phyloP scores from a whole-genome alignment of 257 asterid genomes.

The Capsicum rhomboideum region DNA sequence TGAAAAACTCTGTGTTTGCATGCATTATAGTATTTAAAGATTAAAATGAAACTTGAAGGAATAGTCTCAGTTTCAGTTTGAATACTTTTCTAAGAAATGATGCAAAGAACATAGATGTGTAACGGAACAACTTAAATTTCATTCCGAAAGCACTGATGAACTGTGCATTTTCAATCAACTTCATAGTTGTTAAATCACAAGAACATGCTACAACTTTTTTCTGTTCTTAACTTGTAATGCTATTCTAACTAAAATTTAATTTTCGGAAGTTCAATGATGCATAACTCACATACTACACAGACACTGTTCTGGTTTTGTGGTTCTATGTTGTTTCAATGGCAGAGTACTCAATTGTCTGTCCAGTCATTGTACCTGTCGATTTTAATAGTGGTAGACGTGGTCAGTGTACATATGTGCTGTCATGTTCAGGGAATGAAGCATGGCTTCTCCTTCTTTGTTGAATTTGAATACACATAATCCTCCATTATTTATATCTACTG shows the following conservation, averaged over 20 bases:
- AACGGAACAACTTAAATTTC: not conserved
- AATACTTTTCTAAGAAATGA: not conserved
- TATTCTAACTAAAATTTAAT: not conserved
- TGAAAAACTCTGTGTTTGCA: too few species aligned
- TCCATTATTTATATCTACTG: slow-evolving; percentile 63
- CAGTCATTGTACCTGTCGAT: not conserved
- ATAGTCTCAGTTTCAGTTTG: not conserved
- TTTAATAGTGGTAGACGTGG: slow-evolving; percentile 48
- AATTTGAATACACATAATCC: slow-evolving; percentile 60
- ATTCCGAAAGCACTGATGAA: not conserved
- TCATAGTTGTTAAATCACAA: not conserved
- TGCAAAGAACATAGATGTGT: not conserved
- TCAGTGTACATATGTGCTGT: slow-evolving; percentile 82
- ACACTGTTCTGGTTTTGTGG: not conserved
- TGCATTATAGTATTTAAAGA: too few species aligned
- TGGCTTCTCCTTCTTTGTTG: slow-evolving; percentile 56
- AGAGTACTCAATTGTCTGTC: not conserved
- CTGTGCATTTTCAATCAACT: not conserved
- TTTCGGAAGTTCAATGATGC: not conserved
- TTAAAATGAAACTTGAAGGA: not conserved
- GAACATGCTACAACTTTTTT: not conserved
- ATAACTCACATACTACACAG: not conserved
- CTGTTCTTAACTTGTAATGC: not conserved
- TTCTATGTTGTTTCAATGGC: not conserved
- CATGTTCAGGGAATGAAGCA: slow-evolving; percentile 64